phyloP scores from a whole-genome alignment of 2,329 filamentous ascomycete species.

The Mariannaea sp. region DNA sequence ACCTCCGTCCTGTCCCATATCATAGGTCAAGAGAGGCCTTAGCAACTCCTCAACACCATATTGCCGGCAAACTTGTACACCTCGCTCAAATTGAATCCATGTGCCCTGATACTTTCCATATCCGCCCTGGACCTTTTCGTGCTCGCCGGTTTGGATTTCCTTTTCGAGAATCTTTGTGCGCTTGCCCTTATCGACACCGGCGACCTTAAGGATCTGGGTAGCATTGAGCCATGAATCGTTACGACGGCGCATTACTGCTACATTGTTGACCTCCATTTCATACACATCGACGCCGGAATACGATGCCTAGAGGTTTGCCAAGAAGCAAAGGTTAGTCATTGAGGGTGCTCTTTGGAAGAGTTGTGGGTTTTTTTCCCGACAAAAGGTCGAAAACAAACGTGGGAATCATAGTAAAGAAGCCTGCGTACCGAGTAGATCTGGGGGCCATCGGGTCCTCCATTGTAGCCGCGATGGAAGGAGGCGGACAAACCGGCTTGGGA shows the following conservation, averaged over 20 bases:
- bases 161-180: slow-evolving; percentile 98
- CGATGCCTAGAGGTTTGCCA: slow-evolving; percentile 64
- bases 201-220: slow-evolving; percentile 97
- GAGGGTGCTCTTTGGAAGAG: not conserved
- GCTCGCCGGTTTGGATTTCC: slow-evolving; percentile 93
- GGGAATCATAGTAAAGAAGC: not conserved
- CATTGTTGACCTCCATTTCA: slow-evolving; percentile 94
- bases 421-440: slow-evolving; percentile 66
- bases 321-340: slow-evolving; percentile 24
- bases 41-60: slow-evolving; percentile 79
- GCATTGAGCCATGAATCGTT: slow-evolving; percentile 97
- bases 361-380: not conserved
- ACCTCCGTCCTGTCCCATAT: slow-evolving; percentile 77
- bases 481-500: slow-evolving; percentile 49
- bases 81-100: slow-evolving; percentile 94
- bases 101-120: slow-evolving; percentile 99
- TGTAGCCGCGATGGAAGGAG: slow-evolving; percentile 46
- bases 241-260: slow-evolving; percentile 94
- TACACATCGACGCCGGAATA: slow-evolving; percentile 97
- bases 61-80: slow-evolving; percentile 86
- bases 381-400: not conserved
- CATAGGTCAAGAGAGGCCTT: slow-evolving; percentile 76
- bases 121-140: slow-evolving; percentile 97
- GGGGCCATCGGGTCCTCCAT: slow-evolving; percentile 49
- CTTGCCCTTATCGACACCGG: slow-evolving; percentile 95